These are phyloP conservation scores for Tylopilus subfusipes DNA, from an alignment of 768 basidiomycete genomes.

Conservation along the genomic window DNA sequence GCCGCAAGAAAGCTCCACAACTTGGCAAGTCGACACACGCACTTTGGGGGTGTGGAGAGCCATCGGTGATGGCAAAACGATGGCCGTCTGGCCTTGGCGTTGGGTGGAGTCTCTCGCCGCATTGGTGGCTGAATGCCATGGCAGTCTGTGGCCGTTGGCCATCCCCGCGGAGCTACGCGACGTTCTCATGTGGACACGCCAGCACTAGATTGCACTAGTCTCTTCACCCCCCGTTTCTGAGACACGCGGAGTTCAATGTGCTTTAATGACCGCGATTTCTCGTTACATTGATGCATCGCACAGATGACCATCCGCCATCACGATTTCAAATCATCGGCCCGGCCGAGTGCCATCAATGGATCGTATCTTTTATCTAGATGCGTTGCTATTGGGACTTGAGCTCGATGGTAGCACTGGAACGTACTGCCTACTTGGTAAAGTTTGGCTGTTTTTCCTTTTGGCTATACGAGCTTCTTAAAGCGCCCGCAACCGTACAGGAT, in stretches of 20 bases:
- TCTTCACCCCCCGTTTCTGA: background rate
- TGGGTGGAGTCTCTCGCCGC: background rate
- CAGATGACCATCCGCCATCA: background rate
- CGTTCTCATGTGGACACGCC: background rate
- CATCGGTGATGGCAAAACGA: background rate
- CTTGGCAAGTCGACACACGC: background rate
- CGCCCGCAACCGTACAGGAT: background rate
- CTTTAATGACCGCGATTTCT: background rate
- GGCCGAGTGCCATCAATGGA: background rate
- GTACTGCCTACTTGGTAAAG: constrained; percentile 6
- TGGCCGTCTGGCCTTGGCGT: background rate
- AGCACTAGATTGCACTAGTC: background rate
- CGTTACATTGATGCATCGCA: background rate
- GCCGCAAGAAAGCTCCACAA: constrained; percentile 3
- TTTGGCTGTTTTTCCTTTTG: constrained; percentile 9
- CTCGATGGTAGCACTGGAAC: constrained; percentile 4
- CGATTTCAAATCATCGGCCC: background rate
- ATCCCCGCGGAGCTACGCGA: background rate
- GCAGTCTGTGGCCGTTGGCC: background rate
- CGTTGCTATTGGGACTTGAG: background rate
- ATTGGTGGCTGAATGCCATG: background rate
- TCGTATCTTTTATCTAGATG: constrained; percentile 13
- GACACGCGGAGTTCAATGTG: background rate
- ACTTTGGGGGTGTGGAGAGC: background rate
- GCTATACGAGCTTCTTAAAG: constrained; percentile 6